Percentiles rank a stretch among this genome's conserved stretches.
Evolutionary conservation across 371 early-diverging fungal genomes (phyloP).

Genomic region (Batrachochytrium dendrobatidis): DNA sequence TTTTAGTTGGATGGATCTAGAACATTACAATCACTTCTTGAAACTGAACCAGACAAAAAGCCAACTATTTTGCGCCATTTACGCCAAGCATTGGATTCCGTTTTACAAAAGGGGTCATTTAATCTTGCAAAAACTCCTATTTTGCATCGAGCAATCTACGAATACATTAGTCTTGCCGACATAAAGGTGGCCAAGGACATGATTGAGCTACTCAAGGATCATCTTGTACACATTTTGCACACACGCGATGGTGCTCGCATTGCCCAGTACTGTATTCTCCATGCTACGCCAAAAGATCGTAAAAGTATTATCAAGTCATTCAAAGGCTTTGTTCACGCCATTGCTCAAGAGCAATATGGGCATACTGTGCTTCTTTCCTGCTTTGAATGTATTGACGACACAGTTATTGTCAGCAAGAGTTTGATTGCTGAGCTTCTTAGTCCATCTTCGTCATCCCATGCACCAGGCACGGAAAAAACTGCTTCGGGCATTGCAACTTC

Average conservation of each 20-base stretch:
- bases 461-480: slow-evolving; percentile 11
- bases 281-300: slow-evolving; percentile 79
- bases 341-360: slow-evolving; percentile 85
- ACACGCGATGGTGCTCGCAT: slow-evolving; percentile 84
- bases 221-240: slow-evolving; percentile 79
- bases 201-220: slow-evolving; percentile 73
- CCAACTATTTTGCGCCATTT: slow-evolving; percentile 66
- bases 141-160: slow-evolving; percentile 78
- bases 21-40: slow-evolving; percentile 61
- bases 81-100: slow-evolving; percentile 55
- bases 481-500: slow-evolving; percentile 11
- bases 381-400: slow-evolving; percentile 90
- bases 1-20: neutral
- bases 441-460: slow-evolving; percentile 8
- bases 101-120: slow-evolving; percentile 74
- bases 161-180: slow-evolving; percentile 55
- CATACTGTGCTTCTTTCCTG: slow-evolving; percentile 74
- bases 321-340: slow-evolving; percentile 73
- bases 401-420: slow-evolving; percentile 73
- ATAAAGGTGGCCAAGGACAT: slow-evolving; percentile 36
- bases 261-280: slow-evolving; percentile 69
- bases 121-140: slow-evolving; percentile 64
- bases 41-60: slow-evolving; percentile 66
- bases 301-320: slow-evolving; percentile 82
- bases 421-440: slow-evolving; percentile 46